phyloP scores from a whole-genome alignment of 2,329 filamentous ascomycete species.

The Paraphaeosphaeria minitans region DNA sequence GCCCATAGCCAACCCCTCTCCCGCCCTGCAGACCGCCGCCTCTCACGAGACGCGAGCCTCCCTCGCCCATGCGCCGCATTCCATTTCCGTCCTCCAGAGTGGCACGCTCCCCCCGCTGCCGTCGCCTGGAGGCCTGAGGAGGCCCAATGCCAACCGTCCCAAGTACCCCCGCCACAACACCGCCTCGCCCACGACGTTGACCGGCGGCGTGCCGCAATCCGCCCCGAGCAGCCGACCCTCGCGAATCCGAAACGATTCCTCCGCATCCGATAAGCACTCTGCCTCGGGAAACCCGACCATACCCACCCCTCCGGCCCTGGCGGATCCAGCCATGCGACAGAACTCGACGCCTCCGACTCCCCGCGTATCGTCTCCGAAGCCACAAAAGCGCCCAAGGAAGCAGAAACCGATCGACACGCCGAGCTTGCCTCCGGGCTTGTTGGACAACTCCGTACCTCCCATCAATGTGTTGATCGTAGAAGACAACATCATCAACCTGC shows the following conservation, averaged over 20 bases:
- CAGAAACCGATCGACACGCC: conserved; percentile 45
- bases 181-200: conserved; percentile 74
- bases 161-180: conserved; percentile 74
- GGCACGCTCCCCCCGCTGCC: conserved; percentile 81
- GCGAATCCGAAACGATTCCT: conserved; percentile 48
- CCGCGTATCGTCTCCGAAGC: conserved; percentile 56
- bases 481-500: conserved; percentile 97
- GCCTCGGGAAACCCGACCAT: conserved; percentile 56
- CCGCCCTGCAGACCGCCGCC: conserved; percentile 43
- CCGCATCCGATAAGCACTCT: conserved; percentile 52
- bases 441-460: conserved; percentile 85
- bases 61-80: conserved; percentile 54
- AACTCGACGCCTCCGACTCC: conserved; percentile 55
- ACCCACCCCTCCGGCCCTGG: conserved; percentile 58
- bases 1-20: conserved; percentile 49
- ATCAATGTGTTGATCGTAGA: conserved; percentile 98
- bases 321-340: conserved; percentile 50
- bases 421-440: conserved; percentile 61
- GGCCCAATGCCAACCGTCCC: conserved; percentile 64
- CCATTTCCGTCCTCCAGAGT: conserved; percentile 80
- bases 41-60: conserved; percentile 44
- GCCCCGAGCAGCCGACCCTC: conserved; percentile 40
- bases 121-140: conserved; percentile 74
- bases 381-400: conserved; percentile 55
- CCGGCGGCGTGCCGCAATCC: conserved; percentile 46